A percentile compares a stretch with the other conserved stretches of the same genome.
Evolutionary conservation across 1,284 basidiomycete species (phyloP).

Genomic region (Irpex sp.): DNA sequence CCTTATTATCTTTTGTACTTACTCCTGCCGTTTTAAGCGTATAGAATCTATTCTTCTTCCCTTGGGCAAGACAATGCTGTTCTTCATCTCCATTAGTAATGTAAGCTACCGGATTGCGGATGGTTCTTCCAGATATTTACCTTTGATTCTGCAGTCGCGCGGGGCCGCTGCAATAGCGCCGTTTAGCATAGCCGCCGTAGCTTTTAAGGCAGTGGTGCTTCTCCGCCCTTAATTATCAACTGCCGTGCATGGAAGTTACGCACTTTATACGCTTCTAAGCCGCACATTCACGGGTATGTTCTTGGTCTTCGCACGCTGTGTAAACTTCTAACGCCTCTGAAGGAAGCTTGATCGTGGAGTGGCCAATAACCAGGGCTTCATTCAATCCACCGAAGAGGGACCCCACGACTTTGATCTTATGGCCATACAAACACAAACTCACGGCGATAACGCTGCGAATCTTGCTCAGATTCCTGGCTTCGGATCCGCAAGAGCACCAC

Average conservation of each 20-base stretch:
- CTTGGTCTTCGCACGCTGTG: not conserved
- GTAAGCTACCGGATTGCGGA: not conserved
- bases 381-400: not conserved
- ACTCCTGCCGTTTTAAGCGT: no score
- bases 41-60: no score
- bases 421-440: not conserved
- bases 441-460: not conserved
- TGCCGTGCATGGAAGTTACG: not conserved
- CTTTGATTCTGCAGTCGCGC: not conserved
- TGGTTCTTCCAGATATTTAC: not conserved
- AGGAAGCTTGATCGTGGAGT: not conserved
- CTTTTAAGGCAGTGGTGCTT: not conserved
- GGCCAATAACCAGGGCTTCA: not conserved
- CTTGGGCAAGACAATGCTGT: not conserved
- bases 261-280: not conserved
- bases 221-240: not conserved
- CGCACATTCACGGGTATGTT: not conserved
- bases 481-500: not conserved
- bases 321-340: not conserved
- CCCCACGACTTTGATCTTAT: not conserved
- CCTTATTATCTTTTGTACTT: no score
- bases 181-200: not conserved
- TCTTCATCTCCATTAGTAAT: not conserved
- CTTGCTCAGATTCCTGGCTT: not conserved
- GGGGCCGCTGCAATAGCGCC: not conserved